Percentiles rank a stretch among this genome's conserved stretches.
These are phyloP conservation scores for Metarhizium robertsii DNA, from an alignment of 2,329 filamentous ascomycete genomes.

Conservation along the genomic window DNA sequence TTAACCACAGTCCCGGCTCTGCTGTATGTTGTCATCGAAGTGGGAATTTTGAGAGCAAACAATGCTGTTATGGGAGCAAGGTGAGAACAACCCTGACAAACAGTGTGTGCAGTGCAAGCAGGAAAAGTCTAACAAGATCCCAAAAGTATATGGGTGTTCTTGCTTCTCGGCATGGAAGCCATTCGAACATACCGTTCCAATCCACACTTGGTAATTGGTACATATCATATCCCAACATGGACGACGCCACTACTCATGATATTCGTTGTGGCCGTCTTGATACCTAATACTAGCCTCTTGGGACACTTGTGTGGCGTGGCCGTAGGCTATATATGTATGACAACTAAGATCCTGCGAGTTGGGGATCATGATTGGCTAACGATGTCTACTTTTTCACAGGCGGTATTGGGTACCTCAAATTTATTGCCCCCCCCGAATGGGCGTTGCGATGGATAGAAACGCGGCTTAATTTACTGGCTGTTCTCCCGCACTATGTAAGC, in stretches of 20 bases:
- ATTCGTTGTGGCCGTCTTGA: conserved; percentile 63
- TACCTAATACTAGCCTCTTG: conserved; percentile 74
- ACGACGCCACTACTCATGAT: conserved; percentile 73
- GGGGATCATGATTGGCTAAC: background rate
- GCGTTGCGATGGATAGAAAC: conserved; percentile 79
- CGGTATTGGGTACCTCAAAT: conserved; percentile 80
- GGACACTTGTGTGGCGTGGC: conserved; percentile 79
- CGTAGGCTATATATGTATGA: conserved; percentile 78
- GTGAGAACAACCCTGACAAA: conserved; percentile 33
- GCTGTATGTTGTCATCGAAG: conserved; percentile 72
- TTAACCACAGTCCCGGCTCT: conserved; percentile 74
- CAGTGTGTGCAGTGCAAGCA: too few relatives aligned
- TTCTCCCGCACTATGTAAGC: conserved; percentile 85
- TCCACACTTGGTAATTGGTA: conserved; percentile 60
- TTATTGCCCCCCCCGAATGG: conserved; percentile 83
- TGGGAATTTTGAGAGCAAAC: conserved; percentile 60
- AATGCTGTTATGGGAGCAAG: conserved; percentile 73
- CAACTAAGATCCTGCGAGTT: background rate
- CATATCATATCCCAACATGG: conserved; percentile 78
- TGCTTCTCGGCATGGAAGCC: conserved; percentile 75
- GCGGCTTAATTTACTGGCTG: conserved; percentile 74
- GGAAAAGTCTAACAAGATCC: conserved; percentile 4
- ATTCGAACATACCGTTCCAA: conserved; percentile 77
- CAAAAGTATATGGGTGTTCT: conserved; percentile 79
- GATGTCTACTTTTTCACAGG: conserved; percentile 34